These are phyloP conservation scores for Gossypium australe DNA, from an alignment of 345 rosid species.

Conservation along the genomic window DNA sequence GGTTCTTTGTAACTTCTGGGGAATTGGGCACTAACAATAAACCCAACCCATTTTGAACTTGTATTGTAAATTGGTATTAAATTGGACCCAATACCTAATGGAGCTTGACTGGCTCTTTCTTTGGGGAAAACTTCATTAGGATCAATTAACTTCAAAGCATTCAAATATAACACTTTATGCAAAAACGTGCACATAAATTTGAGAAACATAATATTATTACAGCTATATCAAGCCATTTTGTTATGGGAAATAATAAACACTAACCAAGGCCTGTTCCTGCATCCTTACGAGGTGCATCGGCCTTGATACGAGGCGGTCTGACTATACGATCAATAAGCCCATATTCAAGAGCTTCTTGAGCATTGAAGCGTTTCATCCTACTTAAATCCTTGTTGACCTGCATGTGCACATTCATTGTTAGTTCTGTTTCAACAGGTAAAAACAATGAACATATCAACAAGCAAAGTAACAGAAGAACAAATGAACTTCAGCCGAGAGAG, in stretches of 20 bases:
- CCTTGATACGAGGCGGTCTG: constrained; percentile 61
- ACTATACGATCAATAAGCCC: constrained; percentile 70
- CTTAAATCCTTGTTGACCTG: constrained; percentile 64
- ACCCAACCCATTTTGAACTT: too few relatives aligned
- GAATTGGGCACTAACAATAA: too few relatives aligned
- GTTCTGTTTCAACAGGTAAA: background rate
- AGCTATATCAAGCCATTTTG: background rate
- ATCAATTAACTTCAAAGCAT: background rate
- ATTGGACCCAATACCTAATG: too few relatives aligned
- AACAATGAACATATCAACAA: background rate
- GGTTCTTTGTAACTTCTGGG: too few relatives aligned
- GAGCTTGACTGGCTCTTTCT: background rate
- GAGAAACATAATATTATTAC: constrained; percentile 1
- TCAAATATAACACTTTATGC: background rate
- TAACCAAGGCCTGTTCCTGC: constrained; percentile 55
- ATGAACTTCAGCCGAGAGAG: background rate
- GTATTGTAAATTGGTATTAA: too few relatives aligned
- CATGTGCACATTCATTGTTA: background rate
- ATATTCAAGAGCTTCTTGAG: constrained; percentile 74
- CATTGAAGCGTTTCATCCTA: constrained; percentile 58
- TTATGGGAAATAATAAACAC: constrained; percentile 1
- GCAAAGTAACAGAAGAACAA: background rate
- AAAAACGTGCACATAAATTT: background rate
- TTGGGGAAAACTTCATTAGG: background rate
- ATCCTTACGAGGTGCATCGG: constrained; percentile 44